Evolutionary conservation across 2,329 filamentous ascomycete genomes (phyloP).

Genomic region (Pseudogymnoascus verrucosus): DNA sequence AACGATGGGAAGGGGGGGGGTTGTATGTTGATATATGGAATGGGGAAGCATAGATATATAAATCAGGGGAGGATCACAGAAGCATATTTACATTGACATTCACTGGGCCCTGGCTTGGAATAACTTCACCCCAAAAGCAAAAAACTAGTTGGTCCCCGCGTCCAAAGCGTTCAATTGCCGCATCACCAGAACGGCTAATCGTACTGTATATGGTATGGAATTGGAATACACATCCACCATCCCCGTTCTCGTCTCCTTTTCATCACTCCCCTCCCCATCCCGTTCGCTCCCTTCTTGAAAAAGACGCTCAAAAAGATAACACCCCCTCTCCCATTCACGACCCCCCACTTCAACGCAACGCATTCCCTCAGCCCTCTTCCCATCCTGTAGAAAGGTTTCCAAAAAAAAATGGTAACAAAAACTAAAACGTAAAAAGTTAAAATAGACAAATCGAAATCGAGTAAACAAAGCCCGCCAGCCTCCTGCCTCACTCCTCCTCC

Average conservation of each 20-base stretch:
- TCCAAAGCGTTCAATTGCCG: background rate
- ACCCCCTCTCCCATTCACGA: background rate
- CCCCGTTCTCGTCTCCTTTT: background rate
- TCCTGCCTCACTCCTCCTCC: background rate
- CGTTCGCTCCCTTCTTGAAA: background rate
- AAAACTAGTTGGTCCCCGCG: background rate
- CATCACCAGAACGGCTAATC: background rate
- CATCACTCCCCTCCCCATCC: background rate
- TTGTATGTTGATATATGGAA: too few relatives aligned
- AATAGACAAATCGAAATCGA: conserved; percentile 6
- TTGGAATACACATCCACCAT: background rate
- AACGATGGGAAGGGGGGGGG: too few relatives aligned
- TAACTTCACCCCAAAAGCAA: background rate
- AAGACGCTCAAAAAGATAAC: background rate
- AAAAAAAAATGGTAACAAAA: background rate
- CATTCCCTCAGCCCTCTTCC: background rate
- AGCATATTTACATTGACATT: too few relatives aligned
- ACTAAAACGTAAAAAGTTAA: background rate
- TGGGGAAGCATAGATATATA: too few relatives aligned
- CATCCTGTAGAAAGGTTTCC: background rate
- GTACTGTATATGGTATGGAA: conserved; percentile 1
- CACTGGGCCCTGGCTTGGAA: too few relatives aligned
- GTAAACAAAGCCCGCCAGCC: background rate
- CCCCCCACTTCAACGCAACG: background rate
- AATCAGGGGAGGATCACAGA: too few relatives aligned